Conservation (phyloP, 2,329 filamentous ascomycete species). For the Dactylellina cionopaga region DNA sequence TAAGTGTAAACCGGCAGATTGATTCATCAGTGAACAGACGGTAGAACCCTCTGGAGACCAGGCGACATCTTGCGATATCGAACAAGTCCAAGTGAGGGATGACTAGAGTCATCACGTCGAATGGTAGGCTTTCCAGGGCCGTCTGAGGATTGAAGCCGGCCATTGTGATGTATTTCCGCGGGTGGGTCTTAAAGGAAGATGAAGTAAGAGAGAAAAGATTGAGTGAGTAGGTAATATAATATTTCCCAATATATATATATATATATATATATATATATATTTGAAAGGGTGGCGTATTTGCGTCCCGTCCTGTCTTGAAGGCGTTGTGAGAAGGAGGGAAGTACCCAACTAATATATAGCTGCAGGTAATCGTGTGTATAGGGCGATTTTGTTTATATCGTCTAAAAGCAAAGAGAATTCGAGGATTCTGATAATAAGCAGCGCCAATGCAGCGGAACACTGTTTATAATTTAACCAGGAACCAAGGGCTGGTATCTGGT, state of each 20-base stretch:
- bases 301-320: no score
- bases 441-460: constrained; percentile 16
- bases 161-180: no score
- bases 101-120: constrained; percentile 26
- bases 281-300: no score
- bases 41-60: constrained; percentile 47
- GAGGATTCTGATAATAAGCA: constrained; percentile 5
- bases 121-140: constrained; percentile 30
- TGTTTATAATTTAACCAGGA: constrained; percentile 5
- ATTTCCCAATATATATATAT: no score
- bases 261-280: no score
- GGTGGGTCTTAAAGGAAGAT: no score
- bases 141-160: not conserved
- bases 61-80: constrained; percentile 47
- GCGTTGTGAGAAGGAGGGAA: no score
- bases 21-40: constrained; percentile 44
- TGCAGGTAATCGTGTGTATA: no score
- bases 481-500: constrained; percentile 14
- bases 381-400: not conserved
- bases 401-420: not conserved
- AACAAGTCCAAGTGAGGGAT: constrained; percentile 41
- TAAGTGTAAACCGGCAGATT: constrained; percentile 46
- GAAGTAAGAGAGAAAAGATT: not conserved
- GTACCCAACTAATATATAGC: no score
- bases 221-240: no score